Conservation (phyloP, 2,329 filamentous ascomycete genomes). For the Endothia cerciana region DNA sequence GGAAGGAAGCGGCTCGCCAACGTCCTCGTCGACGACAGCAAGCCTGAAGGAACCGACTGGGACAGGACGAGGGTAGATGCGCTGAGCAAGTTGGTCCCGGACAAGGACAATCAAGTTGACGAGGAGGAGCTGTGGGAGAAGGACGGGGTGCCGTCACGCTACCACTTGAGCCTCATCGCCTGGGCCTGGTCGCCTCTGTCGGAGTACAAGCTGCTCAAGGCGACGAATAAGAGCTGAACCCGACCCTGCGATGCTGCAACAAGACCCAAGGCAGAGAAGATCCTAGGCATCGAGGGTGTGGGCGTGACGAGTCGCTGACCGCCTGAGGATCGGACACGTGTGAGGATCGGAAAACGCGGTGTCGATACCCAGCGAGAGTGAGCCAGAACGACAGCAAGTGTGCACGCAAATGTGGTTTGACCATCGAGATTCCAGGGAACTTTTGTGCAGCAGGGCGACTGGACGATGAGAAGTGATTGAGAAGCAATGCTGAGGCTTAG, state of each 20-base stretch:
- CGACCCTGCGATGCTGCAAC: neutral
- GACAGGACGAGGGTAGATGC: slow-evolving; percentile 25
- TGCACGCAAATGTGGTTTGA: slow-evolving; percentile 4
- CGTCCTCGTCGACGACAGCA: slow-evolving; percentile 25
- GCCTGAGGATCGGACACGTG: neutral
- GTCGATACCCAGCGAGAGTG: neutral
- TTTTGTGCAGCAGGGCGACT: neutral
- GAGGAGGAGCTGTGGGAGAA: slow-evolving; percentile 24
- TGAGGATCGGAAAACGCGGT: neutral
- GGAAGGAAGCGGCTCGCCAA: slow-evolving; percentile 26
- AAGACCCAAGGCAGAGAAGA: neutral
- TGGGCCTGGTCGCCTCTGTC: slow-evolving; percentile 28
- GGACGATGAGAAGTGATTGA: neutral
- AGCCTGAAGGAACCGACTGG: slow-evolving; percentile 27
- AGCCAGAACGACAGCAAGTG: neutral
- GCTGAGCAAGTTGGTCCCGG: slow-evolving; percentile 23
- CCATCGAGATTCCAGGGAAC: slow-evolving; percentile 6
- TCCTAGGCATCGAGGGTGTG: too few relatives aligned
- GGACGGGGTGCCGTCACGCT: slow-evolving; percentile 20
- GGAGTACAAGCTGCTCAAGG: slow-evolving; percentile 29
- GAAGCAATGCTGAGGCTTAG: slow-evolving; percentile 1
- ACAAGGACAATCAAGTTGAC: slow-evolving; percentile 2
- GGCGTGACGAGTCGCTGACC: too few relatives aligned
- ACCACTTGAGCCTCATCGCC: slow-evolving; percentile 26
- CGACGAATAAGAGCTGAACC: slow-evolving; percentile 7